Evolutionary conservation across 1,284 basidiomycete species (phyloP).

Genomic region (Cryptococcus jaspeensis): DNA sequence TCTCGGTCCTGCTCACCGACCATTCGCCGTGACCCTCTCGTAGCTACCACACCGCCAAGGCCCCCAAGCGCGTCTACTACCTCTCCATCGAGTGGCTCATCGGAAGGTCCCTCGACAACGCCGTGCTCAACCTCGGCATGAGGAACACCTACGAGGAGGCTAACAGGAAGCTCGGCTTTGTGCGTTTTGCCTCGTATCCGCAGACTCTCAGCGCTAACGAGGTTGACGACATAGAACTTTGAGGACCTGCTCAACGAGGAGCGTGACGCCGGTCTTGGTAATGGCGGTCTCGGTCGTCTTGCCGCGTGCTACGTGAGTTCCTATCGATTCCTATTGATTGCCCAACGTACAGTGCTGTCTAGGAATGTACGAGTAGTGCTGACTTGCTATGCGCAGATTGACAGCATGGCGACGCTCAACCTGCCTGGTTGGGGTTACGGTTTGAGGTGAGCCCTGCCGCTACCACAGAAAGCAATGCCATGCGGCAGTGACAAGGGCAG

Average conservation of each 20-base stretch:
- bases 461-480: too few species aligned
- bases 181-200: conserved; percentile 21
- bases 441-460: conserved; percentile 49
- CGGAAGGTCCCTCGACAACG: conserved; percentile 85
- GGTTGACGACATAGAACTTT: conserved; percentile 54
- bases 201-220: background rate
- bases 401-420: conserved; percentile 66
- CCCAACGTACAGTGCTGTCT: background rate
- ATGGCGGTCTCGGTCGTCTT: conserved; percentile 77
- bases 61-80: conserved; percentile 70
- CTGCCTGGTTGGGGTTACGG: conserved; percentile 87
- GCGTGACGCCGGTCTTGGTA: conserved; percentile 84
- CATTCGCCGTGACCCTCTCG: background rate
- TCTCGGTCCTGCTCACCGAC: background rate
- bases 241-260: conserved; percentile 83
- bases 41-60: conserved; percentile 46
- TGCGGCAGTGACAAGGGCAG: background rate
- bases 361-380: background rate
- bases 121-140: conserved; percentile 80
- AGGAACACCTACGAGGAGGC: conserved; percentile 71
- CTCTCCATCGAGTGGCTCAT: conserved; percentile 70
- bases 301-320: conserved; percentile 82
- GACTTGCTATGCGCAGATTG: conserved; percentile 35
- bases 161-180: conserved; percentile 66
- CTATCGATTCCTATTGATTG: background rate